Evolutionary conservation across 805 yeast genomes (phyloP).

Genomic region (Saturnispora mendoncae): DNA sequence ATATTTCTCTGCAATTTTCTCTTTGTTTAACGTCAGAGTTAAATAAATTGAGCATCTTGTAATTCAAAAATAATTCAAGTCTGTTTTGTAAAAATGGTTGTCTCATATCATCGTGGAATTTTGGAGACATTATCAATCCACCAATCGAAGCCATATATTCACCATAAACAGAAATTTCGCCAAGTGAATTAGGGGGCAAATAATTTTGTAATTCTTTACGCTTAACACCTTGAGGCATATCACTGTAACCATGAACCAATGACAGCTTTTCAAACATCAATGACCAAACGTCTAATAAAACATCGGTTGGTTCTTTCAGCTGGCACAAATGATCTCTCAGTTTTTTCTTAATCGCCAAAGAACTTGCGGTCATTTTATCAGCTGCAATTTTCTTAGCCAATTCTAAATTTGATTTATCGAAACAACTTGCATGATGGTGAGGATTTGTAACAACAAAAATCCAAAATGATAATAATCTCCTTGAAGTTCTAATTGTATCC

Average conservation of each 20-base stretch:
- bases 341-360: conserved; percentile 65
- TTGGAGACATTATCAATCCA: conserved; percentile 45
- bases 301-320: conserved; percentile 29
- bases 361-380: conserved; percentile 59
- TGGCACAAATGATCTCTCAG: conserved; percentile 36
- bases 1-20: conserved; percentile 63
- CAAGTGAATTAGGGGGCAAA: conserved; percentile 1
- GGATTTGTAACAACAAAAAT: conserved; percentile 16
- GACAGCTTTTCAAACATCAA: conserved; percentile 34
- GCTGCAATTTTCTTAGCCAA: conserved; percentile 38
- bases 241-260: conserved; percentile 13
- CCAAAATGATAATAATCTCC: conserved; percentile 30
- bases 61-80: conserved; percentile 21
- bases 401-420: conserved; percentile 25
- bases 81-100: conserved; percentile 21
- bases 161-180: conserved; percentile 40
- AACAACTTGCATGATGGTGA: conserved; percentile 21
- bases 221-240: neutral
- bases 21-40: conserved; percentile 33
- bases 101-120: conserved; percentile 22
- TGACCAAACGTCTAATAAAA: conserved; percentile 35
- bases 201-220: conserved; percentile 2
- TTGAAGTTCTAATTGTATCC: conserved; percentile 41
- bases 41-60: conserved; percentile 21
- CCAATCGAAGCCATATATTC: conserved; percentile 67